Evolutionary conservation across 192 early-diverging fungal species (phyloP).

Genomic region (Fimicolochytrium jonesii): DNA sequence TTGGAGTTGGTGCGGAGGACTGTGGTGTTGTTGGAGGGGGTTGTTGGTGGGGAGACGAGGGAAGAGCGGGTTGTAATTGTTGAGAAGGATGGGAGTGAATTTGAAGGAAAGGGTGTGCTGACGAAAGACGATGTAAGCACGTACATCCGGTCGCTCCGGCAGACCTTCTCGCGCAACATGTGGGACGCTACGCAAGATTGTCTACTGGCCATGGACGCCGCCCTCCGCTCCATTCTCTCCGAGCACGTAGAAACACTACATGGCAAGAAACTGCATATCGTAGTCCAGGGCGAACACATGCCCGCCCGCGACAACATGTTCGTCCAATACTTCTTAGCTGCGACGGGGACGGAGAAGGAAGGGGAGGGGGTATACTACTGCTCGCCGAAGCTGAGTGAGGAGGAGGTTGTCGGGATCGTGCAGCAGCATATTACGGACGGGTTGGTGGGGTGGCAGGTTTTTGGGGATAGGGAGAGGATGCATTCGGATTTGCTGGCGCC

Average conservation of each 20-base stretch:
- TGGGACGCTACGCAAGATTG: neutral
- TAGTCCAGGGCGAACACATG: conserved; percentile 16
- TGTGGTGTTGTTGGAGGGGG: neutral
- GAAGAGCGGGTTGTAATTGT: too few species aligned
- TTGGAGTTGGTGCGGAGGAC: neutral
- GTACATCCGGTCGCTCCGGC: too few species aligned
- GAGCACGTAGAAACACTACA: too few species aligned
- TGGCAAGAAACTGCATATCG: too few species aligned
- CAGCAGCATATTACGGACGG: conserved; percentile 19
- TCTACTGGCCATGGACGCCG: neutral
- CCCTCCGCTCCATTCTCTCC: neutral
- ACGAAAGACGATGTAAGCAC: too few species aligned
- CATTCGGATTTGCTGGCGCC: conserved; percentile 17
- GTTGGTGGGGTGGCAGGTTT: conserved; percentile 3
- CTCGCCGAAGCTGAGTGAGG: conserved; percentile 10
- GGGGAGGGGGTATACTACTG: conserved; percentile 15
- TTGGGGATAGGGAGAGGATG: conserved; percentile 8
- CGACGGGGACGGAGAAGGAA: neutral
- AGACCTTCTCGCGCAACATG: conserved; percentile 7
- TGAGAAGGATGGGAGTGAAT: too few species aligned
- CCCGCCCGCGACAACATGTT: conserved; percentile 15
- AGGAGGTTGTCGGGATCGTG: conserved; percentile 12
- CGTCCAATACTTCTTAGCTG: conserved; percentile 20
- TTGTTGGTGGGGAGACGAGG: neutral
- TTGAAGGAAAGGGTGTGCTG: too few species aligned